These are phyloP conservation scores for Alternaria tenuissima DNA, from an alignment of 2,329 filamentous ascomycete genomes.

Conservation along the genomic window DNA sequence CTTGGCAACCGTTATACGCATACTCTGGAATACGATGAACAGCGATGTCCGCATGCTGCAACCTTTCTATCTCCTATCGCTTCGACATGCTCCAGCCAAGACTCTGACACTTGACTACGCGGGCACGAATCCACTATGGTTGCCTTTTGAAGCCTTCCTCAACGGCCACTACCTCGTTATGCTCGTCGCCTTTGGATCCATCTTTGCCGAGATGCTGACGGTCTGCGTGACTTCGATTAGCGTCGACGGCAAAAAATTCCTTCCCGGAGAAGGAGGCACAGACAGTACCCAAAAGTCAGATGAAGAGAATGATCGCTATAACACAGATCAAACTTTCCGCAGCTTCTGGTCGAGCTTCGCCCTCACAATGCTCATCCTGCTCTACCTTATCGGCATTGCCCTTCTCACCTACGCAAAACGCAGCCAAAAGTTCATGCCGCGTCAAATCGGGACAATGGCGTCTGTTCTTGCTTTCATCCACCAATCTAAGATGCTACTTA, in stretches of 20 bases:
- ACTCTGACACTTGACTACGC: slow-evolving; percentile 77
- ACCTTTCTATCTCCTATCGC: slow-evolving; percentile 75
- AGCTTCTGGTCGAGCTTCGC: slow-evolving; percentile 73
- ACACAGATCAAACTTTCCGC: slow-evolving; percentile 55
- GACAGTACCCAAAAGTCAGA: slow-evolving; percentile 19
- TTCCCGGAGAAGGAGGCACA: slow-evolving; percentile 45
- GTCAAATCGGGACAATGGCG: slow-evolving; percentile 81
- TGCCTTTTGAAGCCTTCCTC: slow-evolving; percentile 67
- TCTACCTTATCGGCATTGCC: slow-evolving; percentile 69
- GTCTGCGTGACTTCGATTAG: slow-evolving; percentile 73
- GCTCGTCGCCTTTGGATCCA: slow-evolving; percentile 72
- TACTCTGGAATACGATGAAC: slow-evolving; percentile 74
- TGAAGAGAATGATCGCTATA: slow-evolving; percentile 31
- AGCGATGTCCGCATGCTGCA: slow-evolving; percentile 76
- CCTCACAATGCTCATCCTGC: slow-evolving; percentile 69
- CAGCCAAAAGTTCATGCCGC: slow-evolving; percentile 74
- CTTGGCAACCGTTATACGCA: slow-evolving; percentile 71
- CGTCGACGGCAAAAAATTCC: slow-evolving; percentile 69
- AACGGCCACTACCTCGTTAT: slow-evolving; percentile 73
- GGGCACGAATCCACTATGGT: slow-evolving; percentile 72
- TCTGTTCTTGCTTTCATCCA: slow-evolving; percentile 80
- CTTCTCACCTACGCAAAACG: slow-evolving; percentile 68
- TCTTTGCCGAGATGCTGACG: slow-evolving; percentile 77
- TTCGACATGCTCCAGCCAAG: slow-evolving; percentile 69
- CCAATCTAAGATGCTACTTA: slow-evolving; percentile 80